These are phyloP conservation scores for Amaranthus hypochondriacus DNA, from an alignment of 148 eudicot genomes.

Conservation along the genomic window DNA sequence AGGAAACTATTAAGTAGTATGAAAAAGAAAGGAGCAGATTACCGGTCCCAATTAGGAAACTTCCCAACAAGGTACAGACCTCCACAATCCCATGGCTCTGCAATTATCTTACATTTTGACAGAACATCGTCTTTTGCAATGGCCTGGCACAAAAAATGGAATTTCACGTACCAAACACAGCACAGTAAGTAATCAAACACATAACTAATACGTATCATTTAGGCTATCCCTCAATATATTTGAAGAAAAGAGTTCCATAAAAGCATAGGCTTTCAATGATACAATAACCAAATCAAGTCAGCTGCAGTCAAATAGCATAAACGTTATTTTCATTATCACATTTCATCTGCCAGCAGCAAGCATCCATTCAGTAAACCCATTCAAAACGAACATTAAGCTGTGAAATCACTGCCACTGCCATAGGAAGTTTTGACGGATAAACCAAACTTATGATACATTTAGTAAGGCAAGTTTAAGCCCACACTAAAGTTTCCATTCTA, in stretches of 20 bases:
- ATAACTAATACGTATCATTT: neutral
- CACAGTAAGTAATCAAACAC: neutral
- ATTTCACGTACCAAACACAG: conserved; percentile 13
- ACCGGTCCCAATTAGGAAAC: conserved; percentile 99
- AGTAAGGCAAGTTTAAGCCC: neutral
- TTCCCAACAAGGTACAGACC: conserved; percentile 94
- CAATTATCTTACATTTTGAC: conserved; percentile 80
- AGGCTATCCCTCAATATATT: conserved; percentile 7
- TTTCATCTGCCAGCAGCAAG: neutral
- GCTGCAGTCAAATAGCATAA: neutral
- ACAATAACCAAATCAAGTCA: neutral
- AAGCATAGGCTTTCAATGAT: neutral
- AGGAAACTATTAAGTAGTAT: neutral
- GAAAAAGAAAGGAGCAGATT: conserved; percentile 19
- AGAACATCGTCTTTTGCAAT: conserved; percentile 80
- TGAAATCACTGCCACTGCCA: neutral
- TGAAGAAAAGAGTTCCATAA: neutral
- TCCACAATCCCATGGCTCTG: conserved; percentile 99
- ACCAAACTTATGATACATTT: neutral
- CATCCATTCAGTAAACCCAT: neutral
- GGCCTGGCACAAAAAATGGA: conserved; percentile 51
- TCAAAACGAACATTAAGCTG: neutral
- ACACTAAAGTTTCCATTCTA: neutral
- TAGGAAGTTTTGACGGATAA: neutral
- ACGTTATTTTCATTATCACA: neutral